Conservation (phyloP, 805 yeast genomes). For the Yamadazyma philogaea region DNA sequence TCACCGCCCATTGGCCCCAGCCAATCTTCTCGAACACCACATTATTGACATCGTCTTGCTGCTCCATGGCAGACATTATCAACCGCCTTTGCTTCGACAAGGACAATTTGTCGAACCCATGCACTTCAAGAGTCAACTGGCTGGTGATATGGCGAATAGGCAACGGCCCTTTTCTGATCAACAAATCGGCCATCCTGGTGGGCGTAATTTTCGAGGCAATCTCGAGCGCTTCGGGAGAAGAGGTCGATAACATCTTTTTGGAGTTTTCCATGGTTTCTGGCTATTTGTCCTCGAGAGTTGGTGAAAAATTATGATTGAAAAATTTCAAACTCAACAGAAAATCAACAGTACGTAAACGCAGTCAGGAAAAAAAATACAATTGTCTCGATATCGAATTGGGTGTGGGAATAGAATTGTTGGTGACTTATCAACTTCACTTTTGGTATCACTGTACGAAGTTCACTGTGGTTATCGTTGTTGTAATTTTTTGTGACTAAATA, state of each 20-base stretch:
- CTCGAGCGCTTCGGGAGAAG: conserved; percentile 83
- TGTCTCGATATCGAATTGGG: background rate
- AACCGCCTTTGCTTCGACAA: conserved; percentile 85
- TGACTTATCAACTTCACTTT: background rate
- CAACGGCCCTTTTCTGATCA: conserved; percentile 75
- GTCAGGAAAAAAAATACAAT: background rate
- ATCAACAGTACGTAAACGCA: background rate
- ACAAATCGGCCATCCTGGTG: conserved; percentile 63
- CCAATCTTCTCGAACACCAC: conserved; percentile 89
- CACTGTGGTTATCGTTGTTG: background rate
- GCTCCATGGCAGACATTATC: conserved; percentile 84
- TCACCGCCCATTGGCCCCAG: conserved; percentile 97
- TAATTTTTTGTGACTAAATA: conserved; percentile 5
- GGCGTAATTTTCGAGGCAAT: conserved; percentile 87
- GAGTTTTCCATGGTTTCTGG: background rate
- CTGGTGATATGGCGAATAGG: conserved; percentile 88
- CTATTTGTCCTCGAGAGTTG: background rate
- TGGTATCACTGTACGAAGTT: background rate
- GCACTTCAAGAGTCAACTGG: conserved; percentile 69
- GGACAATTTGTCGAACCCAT: conserved; percentile 75
- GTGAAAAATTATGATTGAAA: background rate
- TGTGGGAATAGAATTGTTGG: background rate
- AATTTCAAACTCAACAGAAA: background rate
- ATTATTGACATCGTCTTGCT: conserved; percentile 56
- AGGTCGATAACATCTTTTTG: conserved; percentile 51